Base-by-base conservation (phyloP, 2,329 filamentous ascomycete species). In the Diaporthe batatas region DNA sequence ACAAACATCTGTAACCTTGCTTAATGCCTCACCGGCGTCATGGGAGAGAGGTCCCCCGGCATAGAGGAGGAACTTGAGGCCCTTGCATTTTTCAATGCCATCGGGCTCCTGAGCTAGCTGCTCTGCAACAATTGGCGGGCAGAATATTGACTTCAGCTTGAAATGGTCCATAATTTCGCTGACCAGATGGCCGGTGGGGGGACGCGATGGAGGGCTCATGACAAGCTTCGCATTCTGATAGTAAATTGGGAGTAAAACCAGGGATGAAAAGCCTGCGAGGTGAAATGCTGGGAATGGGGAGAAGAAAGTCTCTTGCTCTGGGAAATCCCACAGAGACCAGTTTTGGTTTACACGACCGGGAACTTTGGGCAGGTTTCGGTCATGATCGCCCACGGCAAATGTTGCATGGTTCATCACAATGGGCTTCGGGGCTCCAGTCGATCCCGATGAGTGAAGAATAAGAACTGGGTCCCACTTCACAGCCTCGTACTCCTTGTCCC, bases 21-120 rank as follows among this genome's bases (percentile, higher is more conserved):
- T 75, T 21, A 78, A 44, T 23, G 72, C 68, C 34, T 75, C 72
- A 12, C 77, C 77, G 18, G 72, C 74, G 10, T 42, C 12, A 44
- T 74, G 73, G 0, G 76, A 76, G 32, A 78, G 75, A 0, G 76
- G 75, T 0, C 77, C 77, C 6, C 76, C 77, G 3, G 75, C 75
- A 47, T 78, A 78, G 21, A 76, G 72, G 18, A 76, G 42, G 39
- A 76, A 78, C 2, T 78, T 72, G 16, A 77, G 71, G 18, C 55
- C 68, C 8, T 62, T 73, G 58, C 74, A 70, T 65, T 75, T 74
- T 16, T 76, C 75, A 34, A 76, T 36, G 3, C 75, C 75, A n/a
- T 70, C 71, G 7, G 67, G 67, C 32, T 72, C 59, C 18, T 75
- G 69, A 5, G 72, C 70, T 10, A 76, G 53, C 54, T 77, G 74